These are phyloP conservation scores for Fusarium nygamai DNA, from an alignment of 2,329 filamentous ascomycete species.

Conservation along the genomic window DNA sequence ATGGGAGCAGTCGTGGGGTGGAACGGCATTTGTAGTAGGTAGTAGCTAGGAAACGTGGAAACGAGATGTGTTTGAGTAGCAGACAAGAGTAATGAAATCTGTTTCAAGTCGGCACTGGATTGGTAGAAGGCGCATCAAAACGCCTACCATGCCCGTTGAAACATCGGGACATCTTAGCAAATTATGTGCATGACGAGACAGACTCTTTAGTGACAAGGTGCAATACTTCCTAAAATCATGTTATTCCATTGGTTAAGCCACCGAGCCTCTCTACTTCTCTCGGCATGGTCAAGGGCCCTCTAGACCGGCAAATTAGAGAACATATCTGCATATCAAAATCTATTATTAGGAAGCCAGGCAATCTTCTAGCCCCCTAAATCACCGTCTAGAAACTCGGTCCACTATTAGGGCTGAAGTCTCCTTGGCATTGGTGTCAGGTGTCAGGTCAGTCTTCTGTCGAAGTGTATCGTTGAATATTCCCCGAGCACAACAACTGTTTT, in stretches of 20 bases:
- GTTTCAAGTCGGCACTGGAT: accelerated
- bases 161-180: too few relatives aligned
- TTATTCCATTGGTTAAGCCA: background rate
- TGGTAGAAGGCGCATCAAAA: accelerated
- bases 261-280: background rate
- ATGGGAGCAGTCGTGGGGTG: background rate
- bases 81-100: background rate
- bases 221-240: background rate
- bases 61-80: background rate
- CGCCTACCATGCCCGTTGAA: accelerated
- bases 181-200: accelerated
- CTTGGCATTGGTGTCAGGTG: background rate
- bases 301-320: background rate
- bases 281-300: background rate
- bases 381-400: background rate
- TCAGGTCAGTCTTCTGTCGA: accelerated
- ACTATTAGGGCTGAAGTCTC: background rate
- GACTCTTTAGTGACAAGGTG: accelerated
- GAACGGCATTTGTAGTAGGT: accelerated
- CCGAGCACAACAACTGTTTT: background rate
- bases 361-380: background rate
- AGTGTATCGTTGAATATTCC: background rate
- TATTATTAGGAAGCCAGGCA: background rate
- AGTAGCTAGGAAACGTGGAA: accelerated
- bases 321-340: background rate